Evolutionary conservation across 352 stramenopile species (phyloP).

Genomic region (Thraustochytrium striatum): DNA sequence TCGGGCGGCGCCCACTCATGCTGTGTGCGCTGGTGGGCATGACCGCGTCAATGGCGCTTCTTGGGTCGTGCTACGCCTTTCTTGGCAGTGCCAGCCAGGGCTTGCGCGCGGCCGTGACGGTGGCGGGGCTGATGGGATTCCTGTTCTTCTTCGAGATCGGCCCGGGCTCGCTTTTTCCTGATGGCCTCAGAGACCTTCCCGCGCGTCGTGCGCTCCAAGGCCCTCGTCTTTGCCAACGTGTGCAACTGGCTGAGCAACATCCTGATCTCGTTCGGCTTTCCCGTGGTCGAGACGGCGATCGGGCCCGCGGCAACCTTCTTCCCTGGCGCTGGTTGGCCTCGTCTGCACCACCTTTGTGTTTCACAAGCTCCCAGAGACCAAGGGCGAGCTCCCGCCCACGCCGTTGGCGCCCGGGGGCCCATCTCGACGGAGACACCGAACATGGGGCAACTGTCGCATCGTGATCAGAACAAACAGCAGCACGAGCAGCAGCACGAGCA

Average conservation of each 20-base stretch:
- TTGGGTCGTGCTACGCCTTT: neutral
- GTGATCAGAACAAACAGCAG: too few species aligned
- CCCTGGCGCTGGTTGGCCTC: slow-evolving; percentile 16
- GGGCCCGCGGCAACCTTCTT: neutral
- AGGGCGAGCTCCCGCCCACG: slow-evolving; percentile 3
- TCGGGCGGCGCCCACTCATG: slow-evolving; percentile 32
- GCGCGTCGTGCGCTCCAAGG: slow-evolving; percentile 24
- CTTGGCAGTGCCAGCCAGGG: neutral
- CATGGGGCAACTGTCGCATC: too few species aligned
- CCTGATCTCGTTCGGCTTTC: slow-evolving; percentile 31
- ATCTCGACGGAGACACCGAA: too few species aligned
- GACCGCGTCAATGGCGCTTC: neutral
- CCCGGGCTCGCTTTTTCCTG: slow-evolving; percentile 14
- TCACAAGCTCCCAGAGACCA: slow-evolving; percentile 14
- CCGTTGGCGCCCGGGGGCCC: too few species aligned
- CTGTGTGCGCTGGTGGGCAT: slow-evolving; percentile 11
- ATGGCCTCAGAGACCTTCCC: slow-evolving; percentile 42
- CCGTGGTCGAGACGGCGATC: slow-evolving; percentile 22
- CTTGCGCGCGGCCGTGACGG: neutral
- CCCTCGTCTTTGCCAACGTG: slow-evolving; percentile 19
- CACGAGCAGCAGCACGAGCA: too few species aligned
- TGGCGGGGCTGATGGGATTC: slow-evolving; percentile 27
- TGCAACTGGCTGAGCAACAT: slow-evolving; percentile 42
- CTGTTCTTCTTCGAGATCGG: slow-evolving; percentile 44
- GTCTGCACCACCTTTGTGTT: slow-evolving; percentile 5